A percentile compares a stretch with the other conserved stretches of the same genome.
Evolutionary conservation across 75 land plant species (phyloP).

Genomic region (Sequoia sempervirens): DNA sequence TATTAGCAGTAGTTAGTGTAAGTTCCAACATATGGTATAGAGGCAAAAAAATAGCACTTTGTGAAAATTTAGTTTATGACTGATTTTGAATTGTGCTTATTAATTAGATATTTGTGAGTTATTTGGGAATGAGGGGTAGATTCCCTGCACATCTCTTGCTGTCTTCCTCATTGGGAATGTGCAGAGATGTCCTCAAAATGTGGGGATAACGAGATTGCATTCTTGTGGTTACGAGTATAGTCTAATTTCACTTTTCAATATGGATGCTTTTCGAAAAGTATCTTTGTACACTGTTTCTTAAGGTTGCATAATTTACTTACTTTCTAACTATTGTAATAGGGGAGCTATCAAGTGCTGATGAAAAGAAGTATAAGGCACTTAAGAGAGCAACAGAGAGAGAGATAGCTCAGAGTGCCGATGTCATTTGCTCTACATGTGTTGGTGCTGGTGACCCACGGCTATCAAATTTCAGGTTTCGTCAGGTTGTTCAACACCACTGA

Average conservation of each 20-base stretch:
- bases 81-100: no score
- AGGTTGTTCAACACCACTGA: slow-evolving; percentile 33
- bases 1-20: no score
- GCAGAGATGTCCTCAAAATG: no score
- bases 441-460: slow-evolving; percentile 98
- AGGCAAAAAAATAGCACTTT: no score
- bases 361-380: slow-evolving; percentile 94
- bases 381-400: slow-evolving; percentile 98
- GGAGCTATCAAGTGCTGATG: slow-evolving; percentile 97
- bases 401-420: slow-evolving; percentile 97
- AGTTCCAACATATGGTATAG: no score
- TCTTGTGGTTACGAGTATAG: not conserved
- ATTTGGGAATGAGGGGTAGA: no score
- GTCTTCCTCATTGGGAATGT: no score
- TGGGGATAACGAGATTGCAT: not conserved
- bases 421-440: slow-evolving; percentile 98
- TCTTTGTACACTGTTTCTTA: not conserved
- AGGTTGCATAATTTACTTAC: not conserved
- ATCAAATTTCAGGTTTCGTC: slow-evolving; percentile 90
- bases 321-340: slow-evolving; percentile 33
- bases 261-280: not conserved
- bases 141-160: no score
- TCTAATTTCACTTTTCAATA: not conserved
- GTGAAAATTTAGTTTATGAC: no score
- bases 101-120: no score